phyloP scores from a whole-genome alignment of 345 rosid species.

The Cochlearia excelsa region DNA sequence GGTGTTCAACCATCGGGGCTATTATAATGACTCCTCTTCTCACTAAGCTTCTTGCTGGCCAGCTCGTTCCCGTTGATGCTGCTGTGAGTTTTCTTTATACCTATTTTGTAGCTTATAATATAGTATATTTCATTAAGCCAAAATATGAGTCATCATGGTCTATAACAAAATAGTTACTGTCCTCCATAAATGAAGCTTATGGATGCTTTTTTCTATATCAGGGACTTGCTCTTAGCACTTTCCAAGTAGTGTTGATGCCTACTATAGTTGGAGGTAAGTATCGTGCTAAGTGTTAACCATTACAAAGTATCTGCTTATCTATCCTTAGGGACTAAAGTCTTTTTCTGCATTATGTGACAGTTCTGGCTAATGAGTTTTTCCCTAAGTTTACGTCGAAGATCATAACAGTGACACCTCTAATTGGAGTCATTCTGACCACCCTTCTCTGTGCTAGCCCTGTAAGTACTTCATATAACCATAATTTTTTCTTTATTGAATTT shows the following conservation, averaged over 20 bases:
- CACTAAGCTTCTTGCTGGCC: constrained; percentile 97
- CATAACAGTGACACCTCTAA: constrained; percentile 72
- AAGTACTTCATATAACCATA: not conserved
- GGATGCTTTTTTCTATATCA: constrained; percentile 33
- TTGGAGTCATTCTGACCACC: constrained; percentile 91
- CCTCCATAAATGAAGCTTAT: not conserved
- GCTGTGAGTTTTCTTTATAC: constrained; percentile 50
- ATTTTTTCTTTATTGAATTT: not conserved
- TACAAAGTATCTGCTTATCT: not conserved
- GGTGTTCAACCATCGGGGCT: constrained; percentile 97
- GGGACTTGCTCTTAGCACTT: constrained; percentile 95
- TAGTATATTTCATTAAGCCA: not conserved
- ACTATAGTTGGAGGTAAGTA: constrained; percentile 68
- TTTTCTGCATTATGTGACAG: constrained; percentile 44
- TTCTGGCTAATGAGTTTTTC: constrained; percentile 83
- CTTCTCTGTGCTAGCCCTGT: constrained; percentile 89
- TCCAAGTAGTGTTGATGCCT: constrained; percentile 93
- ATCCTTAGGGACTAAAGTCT: not conserved
- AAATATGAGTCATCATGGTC: not conserved
- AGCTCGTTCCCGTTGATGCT: constrained; percentile 98
- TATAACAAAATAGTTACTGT: constrained; percentile 1
- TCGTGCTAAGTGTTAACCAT: not conserved
- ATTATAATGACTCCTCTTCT: constrained; percentile 97
- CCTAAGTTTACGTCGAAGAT: constrained; percentile 74
- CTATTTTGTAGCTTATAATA: constrained; percentile 8